Evolutionary conservation across 768 basidiomycete genomes (phyloP).

Genomic region (Hydnomerulius pinastri): DNA sequence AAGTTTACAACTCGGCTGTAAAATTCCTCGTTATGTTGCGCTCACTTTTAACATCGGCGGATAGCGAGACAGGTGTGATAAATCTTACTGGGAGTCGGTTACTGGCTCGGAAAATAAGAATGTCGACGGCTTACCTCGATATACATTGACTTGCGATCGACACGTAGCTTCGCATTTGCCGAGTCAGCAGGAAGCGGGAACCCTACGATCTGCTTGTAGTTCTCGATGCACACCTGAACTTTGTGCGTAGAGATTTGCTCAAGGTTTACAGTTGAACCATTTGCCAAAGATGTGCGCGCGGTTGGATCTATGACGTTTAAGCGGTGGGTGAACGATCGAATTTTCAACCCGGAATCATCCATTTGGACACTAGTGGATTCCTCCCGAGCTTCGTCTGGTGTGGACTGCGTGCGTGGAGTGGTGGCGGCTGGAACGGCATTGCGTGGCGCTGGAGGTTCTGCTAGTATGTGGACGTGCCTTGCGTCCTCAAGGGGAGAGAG

Average conservation of each 20-base stretch:
- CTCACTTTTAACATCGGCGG: conserved; percentile 19
- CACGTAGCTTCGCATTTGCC: conserved; percentile 37
- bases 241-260: conserved; percentile 4
- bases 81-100: conserved; percentile 22
- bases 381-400: conserved; percentile 17
- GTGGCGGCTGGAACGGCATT: conserved; percentile 9
- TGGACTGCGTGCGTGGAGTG: not conserved
- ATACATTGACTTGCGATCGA: conserved; percentile 58
- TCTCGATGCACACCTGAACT: conserved; percentile 11
- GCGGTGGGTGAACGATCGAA: conserved; percentile 22
- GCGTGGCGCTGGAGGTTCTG: conserved; percentile 16
- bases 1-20: conserved; percentile 24
- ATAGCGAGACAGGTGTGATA: conserved; percentile 15
- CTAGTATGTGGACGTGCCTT: conserved; percentile 24
- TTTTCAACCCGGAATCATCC: conserved; percentile 11
- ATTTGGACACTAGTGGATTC: conserved; percentile 17
- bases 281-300: conserved; percentile 15
- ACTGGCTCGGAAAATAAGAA: no score
- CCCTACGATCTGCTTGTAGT: conserved; percentile 26
- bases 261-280: conserved; percentile 21
- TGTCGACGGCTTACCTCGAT: conserved; percentile 32
- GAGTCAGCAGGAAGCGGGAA: conserved; percentile 50
- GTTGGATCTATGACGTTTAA: conserved; percentile 24
- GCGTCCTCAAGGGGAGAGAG: conserved; percentile 36
- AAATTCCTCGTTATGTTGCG: conserved; percentile 26